Conservation (phyloP, 192 early-diverging fungal species). For the Cetraspora pellucida region DNA sequence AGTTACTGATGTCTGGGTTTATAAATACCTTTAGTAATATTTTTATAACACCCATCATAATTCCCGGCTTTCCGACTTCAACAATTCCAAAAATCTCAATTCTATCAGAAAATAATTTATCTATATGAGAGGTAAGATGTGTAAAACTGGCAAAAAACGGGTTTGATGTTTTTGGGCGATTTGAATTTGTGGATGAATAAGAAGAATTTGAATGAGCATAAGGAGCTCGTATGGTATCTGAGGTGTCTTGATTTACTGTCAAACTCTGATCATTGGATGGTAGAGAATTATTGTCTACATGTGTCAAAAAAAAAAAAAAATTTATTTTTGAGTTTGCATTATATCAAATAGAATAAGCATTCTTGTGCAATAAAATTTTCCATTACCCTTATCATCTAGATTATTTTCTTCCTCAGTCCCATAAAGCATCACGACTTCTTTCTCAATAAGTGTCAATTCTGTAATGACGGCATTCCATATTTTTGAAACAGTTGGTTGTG, state of each 20-base stretch:
- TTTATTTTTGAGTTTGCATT: no score
- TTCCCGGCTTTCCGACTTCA: constrained; percentile 53
- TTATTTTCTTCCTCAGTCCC: constrained; percentile 34
- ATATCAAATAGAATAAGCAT: no score
- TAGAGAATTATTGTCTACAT: no score
- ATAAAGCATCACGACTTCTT: constrained; percentile 41
- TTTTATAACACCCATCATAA: constrained; percentile 56
- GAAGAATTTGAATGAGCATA: constrained; percentile 26
- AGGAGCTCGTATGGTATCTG: neutral
- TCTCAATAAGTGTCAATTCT: constrained; percentile 44
- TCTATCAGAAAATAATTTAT: constrained; percentile 69
- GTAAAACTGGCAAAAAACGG: neutral
- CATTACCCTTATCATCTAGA: no score
- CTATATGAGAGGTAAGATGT: constrained; percentile 54
- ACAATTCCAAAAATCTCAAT: constrained; percentile 64
- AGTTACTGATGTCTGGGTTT: no score
- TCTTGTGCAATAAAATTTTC: no score
- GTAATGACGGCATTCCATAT: constrained; percentile 45
- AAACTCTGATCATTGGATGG: no score
- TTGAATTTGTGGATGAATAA: constrained; percentile 7
- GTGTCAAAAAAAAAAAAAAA: no score
- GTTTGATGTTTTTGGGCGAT: neutral
- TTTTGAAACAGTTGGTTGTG: constrained; percentile 24
- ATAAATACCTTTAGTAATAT: constrained; percentile 54
- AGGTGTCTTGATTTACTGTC: neutral